phyloP scores from a whole-genome alignment of 2,329 filamentous ascomycete species.

The Claviceps paspali region DNA sequence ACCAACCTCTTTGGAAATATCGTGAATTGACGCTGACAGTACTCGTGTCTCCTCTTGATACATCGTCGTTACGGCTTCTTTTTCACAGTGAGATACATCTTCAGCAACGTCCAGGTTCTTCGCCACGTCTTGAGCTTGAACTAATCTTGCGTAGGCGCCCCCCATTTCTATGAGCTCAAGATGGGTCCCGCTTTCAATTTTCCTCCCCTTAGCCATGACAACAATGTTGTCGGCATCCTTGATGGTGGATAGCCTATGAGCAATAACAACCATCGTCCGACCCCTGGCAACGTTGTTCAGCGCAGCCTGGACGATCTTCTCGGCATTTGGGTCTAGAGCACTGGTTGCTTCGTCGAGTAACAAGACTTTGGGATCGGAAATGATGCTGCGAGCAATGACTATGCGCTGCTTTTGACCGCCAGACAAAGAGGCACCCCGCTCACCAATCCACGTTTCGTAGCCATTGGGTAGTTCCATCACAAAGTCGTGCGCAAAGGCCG shows the following conservation, averaged over 20 bases:
- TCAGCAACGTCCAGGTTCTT: conserved; percentile 5
- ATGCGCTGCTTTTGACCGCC: conserved; percentile 54
- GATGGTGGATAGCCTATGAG: conserved; percentile 44
- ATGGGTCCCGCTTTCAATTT: conserved; percentile 48
- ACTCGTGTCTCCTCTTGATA: conserved; percentile 10
- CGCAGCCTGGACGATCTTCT: conserved; percentile 38
- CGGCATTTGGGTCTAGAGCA: conserved; percentile 31
- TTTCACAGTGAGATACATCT: conserved; percentile 7
- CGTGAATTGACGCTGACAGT: conserved; percentile 10
- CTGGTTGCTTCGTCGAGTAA: conserved; percentile 57
- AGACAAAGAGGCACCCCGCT: conserved; percentile 47
- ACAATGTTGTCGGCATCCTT: conserved; percentile 50
- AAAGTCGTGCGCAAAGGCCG: conserved; percentile 38
- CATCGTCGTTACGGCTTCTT: conserved; percentile 13
- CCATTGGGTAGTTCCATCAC: conserved; percentile 34
- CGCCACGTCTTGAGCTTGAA: conserved; percentile 27
- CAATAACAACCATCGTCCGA: conserved; percentile 51
- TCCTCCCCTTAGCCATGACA: conserved; percentile 42
- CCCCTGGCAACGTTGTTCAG: conserved; percentile 37
- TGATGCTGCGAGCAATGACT: conserved; percentile 50
- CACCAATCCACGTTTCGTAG: conserved; percentile 48
- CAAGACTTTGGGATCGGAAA: conserved; percentile 46
- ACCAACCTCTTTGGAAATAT: conserved; percentile 4
- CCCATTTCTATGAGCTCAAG: conserved; percentile 33
- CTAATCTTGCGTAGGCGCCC: conserved; percentile 36